These are phyloP conservation scores for Jatropha multifida DNA, from an alignment of 441 rosid genomes.

Conservation along the genomic window DNA sequence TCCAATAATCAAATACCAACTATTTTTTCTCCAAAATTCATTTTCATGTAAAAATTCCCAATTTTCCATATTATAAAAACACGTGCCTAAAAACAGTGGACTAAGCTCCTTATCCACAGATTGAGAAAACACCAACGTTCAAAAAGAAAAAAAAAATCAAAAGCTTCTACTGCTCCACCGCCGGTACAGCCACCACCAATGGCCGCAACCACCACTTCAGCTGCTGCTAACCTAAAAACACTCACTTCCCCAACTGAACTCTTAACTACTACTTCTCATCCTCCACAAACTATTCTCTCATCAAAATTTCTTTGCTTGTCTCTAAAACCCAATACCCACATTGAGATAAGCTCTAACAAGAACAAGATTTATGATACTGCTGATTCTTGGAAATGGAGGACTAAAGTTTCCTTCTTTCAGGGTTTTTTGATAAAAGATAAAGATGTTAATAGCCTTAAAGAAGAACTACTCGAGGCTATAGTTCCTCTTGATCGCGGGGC, in stretches of 20 bases:
- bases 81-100: background rate
- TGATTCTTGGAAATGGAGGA: constrained; percentile 25
- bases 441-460: constrained; percentile 30
- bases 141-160: too few relatives aligned
- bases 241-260: background rate
- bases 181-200: background rate
- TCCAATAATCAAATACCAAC: too few relatives aligned
- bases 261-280: constrained; percentile 1
- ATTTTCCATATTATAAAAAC: too few relatives aligned
- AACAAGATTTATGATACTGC: background rate
- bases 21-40: too few relatives aligned
- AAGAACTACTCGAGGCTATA: constrained; percentile 30
- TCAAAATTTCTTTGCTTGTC: background rate
- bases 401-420: constrained; percentile 33
- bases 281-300: background rate
- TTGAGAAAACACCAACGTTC: background rate
- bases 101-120: background rate
- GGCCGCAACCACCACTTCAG: constrained; percentile 2
- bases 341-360: constrained; percentile 1
- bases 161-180: background rate
- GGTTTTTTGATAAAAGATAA: constrained; percentile 17
- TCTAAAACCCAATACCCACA: background rate
- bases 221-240: background rate
- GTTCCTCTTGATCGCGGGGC: constrained; percentile 44
- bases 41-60: too few relatives aligned